Evolutionary conservation across 768 basidiomycete species (phyloP), one percentile per base, ranked within the genome.

Genomic region (Russula olivacea): DNA sequence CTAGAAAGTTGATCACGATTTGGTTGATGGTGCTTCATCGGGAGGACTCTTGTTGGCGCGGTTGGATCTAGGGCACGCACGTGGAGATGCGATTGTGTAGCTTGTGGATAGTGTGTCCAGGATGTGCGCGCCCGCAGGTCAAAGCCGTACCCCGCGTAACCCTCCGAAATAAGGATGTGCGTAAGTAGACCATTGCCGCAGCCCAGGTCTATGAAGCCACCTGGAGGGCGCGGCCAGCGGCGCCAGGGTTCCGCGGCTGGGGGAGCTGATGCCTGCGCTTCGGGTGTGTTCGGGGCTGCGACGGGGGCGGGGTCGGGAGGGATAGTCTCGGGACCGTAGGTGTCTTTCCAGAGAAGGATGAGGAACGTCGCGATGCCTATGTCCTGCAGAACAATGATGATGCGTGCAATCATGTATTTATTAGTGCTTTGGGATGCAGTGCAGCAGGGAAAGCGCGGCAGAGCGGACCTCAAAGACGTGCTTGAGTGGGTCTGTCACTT

Each of bases 291-390:
- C 15, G 52, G 1, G 34, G 52, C 1, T n/a, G 52, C n/a, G 34
- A 28, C 17, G 21, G 15, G n/a, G 9, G 21, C 4, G 45, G 59
- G 2, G 21, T 21, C 52, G n/a, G 56, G 9, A 15, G 43, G 52
- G 40, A 55, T 21, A 30, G 61, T 55, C 25, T 43, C 45, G 10
- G 59, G 36, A 50, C 43, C 69, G 69, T 84, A 96, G 15, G 84
- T 85, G 40, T 83, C 78, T 69, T 88, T 91, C 96, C 96, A 98
- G 4, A 98, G 76, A 0, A 96, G 80, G 75, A 98, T 92, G 30
- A 98, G 78, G 72, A 90, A 98, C 1, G 93, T 92, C 2, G 93
- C 93, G 48, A 98, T 95, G 17, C 92, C 92, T 40, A 98, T 92
- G 71, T 98, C 96, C 89, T 96, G 17, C 68, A 36, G 21, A 7